Evolutionary conservation across 805 yeast species (phyloP).

Genomic region (Pichia gijzeniarum): DNA sequence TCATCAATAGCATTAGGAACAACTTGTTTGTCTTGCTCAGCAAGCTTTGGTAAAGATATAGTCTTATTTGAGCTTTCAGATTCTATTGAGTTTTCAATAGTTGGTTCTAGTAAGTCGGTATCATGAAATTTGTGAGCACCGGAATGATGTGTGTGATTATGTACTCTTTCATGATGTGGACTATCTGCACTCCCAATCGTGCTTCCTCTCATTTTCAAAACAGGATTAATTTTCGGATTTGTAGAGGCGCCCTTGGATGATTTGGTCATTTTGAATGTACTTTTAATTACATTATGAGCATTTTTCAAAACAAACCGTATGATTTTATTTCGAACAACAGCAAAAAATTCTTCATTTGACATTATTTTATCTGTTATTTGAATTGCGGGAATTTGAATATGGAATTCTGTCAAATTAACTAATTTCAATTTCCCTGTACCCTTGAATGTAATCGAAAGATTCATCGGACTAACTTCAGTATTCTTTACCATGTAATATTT

Average conservation of each 20-base stretch:
- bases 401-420: conserved; percentile 69
- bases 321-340: conserved; percentile 54
- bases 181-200: background rate
- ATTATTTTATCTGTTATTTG: conserved; percentile 56
- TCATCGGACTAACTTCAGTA: conserved; percentile 24
- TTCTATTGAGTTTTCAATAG: background rate
- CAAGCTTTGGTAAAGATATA: background rate
- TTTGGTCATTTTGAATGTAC: conserved; percentile 43
- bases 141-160: conserved; percentile 15
- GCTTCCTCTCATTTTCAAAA: conserved; percentile 4
- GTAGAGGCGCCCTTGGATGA: conserved; percentile 9
- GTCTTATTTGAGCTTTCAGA: too few species aligned
- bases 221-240: conserved; percentile 9
- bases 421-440: conserved; percentile 66
- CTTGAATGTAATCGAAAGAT: conserved; percentile 64
- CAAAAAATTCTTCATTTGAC: conserved; percentile 65
- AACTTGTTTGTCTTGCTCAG: background rate
- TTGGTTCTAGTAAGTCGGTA: conserved; percentile 20
- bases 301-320: conserved; percentile 51
- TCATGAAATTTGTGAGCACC: conserved; percentile 17
- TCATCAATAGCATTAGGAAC: conserved; percentile 2
- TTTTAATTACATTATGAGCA: conserved; percentile 73
- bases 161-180: background rate
- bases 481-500: conserved; percentile 35
- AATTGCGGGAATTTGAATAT: conserved; percentile 57